phyloP scores from a whole-genome alignment of 2,329 filamentous ascomycete species.

The Fusarium albosuccineum region DNA sequence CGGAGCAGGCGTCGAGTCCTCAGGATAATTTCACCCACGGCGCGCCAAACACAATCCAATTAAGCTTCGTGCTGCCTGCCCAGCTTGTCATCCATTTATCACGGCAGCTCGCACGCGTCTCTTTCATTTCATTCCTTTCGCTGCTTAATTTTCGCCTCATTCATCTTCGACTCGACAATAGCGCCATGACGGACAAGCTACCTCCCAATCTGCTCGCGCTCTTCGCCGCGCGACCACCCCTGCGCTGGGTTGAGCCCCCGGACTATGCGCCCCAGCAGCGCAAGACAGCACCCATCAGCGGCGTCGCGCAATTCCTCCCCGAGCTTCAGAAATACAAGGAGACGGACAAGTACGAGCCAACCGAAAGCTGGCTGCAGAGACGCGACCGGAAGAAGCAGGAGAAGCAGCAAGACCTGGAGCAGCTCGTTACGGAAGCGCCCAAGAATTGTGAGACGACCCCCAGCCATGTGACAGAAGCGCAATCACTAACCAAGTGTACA shows the following conservation, averaged over 20 bases:
- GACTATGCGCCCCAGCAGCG: slow-evolving; percentile 88
- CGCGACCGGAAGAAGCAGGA: slow-evolving; percentile 87
- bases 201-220: slow-evolving; percentile 92
- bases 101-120: slow-evolving; percentile 23
- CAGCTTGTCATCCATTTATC: slow-evolving; percentile 20
- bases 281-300: slow-evolving; percentile 78
- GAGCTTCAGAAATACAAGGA: slow-evolving; percentile 83
- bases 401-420: slow-evolving; percentile 77
- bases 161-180: slow-evolving; percentile 26
- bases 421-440: slow-evolving; percentile 72
- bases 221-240: slow-evolving; percentile 91
- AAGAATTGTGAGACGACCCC: slow-evolving; percentile 67
- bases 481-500: slow-evolving; percentile 52
- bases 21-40: slow-evolving; percentile 44
- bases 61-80: slow-evolving; percentile 21
- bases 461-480: neutral
- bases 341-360: slow-evolving; percentile 80
- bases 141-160: slow-evolving; percentile 8
- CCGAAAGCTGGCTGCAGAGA: slow-evolving; percentile 92
- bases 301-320: slow-evolving; percentile 80
- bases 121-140: slow-evolving; percentile 22
- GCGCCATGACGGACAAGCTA: slow-evolving; percentile 92
- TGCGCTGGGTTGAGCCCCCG: slow-evolving; percentile 87
- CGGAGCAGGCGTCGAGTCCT: slow-evolving; percentile 28
- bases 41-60: slow-evolving; percentile 42